These are phyloP conservation scores for Suillus placidus DNA, from an alignment of 768 basidiomycete species.

Conservation along the genomic window DNA sequence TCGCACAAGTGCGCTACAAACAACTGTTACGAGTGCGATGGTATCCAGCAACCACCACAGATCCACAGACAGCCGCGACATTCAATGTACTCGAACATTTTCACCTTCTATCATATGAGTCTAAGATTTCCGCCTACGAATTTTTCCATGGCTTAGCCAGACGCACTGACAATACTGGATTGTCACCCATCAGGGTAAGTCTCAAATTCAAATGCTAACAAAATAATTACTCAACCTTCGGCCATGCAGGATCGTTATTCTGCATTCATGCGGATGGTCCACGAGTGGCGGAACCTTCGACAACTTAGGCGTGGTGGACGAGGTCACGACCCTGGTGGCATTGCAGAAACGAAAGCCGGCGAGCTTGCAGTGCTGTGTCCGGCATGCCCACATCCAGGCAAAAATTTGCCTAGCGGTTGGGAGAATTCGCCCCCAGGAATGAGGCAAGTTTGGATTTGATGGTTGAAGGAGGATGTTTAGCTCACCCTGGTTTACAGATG, in stretches of 20 bases:
- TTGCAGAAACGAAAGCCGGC: not conserved
- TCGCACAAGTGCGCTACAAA: not conserved
- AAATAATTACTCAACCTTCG: no score
- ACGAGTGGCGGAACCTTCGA: not conserved
- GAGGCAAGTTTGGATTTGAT: not conserved
- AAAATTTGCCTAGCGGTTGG: not conserved
- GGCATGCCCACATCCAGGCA: not conserved
- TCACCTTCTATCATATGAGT: not conserved
- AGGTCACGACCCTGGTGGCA: not conserved
- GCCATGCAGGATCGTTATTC: not conserved
- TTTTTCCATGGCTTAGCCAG: not conserved
- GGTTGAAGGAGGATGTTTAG: not conserved
- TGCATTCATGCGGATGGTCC: not conserved
- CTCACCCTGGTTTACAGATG: no score
- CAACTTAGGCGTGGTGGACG: not conserved
- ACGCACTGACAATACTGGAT: not conserved
- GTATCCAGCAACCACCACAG: not conserved
- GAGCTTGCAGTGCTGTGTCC: not conserved
- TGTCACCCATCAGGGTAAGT: conserved; percentile 1
- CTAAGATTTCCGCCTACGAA: not conserved
- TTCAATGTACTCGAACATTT: not conserved
- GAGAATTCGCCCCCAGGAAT: not conserved
- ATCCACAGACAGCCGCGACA: not conserved
- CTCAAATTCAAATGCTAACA: no score
- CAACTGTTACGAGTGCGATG: not conserved